phyloP scores from a whole-genome alignment of 805 yeast genomes.

The Kodamaea lidongshanica region DNA sequence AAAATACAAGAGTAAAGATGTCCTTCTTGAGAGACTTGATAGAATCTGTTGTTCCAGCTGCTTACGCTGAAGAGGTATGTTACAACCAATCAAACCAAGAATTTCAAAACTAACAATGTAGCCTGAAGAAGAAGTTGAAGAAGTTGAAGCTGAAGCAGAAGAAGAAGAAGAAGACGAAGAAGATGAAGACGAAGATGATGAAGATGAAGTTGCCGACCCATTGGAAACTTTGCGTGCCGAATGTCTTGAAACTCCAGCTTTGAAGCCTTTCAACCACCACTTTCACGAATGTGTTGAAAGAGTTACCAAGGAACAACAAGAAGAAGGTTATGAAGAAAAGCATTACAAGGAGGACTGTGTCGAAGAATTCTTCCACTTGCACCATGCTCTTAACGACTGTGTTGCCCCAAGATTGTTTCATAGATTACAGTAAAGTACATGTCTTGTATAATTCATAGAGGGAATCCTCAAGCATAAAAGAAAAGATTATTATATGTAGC shows the following conservation, averaged over 20 bases:
- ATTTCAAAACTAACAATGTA: conserved; percentile 5
- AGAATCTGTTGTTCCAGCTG: conserved; percentile 76
- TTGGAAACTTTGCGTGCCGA: conserved; percentile 40
- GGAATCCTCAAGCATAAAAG: too few relatives aligned
- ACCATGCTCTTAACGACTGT: conserved; percentile 88
- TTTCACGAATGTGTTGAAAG: conserved; percentile 93
- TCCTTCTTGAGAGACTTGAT: conserved; percentile 64
- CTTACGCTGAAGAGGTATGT: conserved; percentile 73
- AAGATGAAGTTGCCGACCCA: conserved; percentile 55
- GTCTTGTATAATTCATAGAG: too few relatives aligned
- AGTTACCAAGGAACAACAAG: conserved; percentile 82
- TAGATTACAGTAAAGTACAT: conserved; percentile 70
- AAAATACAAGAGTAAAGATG: conserved; percentile 21
- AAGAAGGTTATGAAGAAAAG: conserved; percentile 72
- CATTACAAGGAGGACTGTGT: conserved; percentile 94
- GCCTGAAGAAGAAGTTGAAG: conserved; percentile 27
- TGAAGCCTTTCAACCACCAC: conserved; percentile 77
- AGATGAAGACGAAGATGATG: conserved; percentile 62
- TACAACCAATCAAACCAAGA: neutral
- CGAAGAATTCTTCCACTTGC: conserved; percentile 95
- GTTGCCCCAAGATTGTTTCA: conserved; percentile 84
- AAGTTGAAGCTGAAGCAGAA: conserved; percentile 35
- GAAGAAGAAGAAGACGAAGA: conserved; percentile 53
- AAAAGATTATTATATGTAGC: too few relatives aligned
- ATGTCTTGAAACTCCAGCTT: conserved; percentile 60